Conservation (phyloP, 2,329 filamentous ascomycete species). For the Colletotrichum musicola region DNA sequence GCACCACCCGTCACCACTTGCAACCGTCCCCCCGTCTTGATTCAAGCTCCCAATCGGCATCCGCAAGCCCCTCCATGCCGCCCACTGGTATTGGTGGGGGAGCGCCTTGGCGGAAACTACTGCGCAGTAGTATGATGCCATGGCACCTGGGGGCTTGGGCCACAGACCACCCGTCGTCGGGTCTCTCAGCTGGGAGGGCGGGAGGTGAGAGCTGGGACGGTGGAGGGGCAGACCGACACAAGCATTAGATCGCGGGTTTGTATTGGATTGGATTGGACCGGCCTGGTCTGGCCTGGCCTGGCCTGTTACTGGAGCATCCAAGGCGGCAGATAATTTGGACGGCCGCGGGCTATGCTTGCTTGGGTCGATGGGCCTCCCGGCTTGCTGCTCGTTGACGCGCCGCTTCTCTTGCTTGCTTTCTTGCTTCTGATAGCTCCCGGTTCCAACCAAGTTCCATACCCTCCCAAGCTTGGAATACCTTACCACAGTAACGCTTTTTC, state of each 20-base stretch:
- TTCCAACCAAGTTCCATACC: constrained; percentile 19
- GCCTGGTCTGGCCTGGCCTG: background rate
- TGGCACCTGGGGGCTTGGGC: constrained; percentile 35
- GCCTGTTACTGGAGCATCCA: constrained; percentile 13
- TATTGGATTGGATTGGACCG: constrained; percentile 22
- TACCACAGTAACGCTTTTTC: constrained; percentile 31
- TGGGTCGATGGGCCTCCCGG: constrained; percentile 23
- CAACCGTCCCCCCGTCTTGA: constrained; percentile 27
- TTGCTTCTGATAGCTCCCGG: constrained; percentile 37
- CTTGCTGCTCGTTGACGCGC: constrained; percentile 2
- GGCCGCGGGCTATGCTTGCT: constrained; percentile 12
- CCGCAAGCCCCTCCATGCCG: constrained; percentile 33
- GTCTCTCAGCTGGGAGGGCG: constrained; percentile 8
- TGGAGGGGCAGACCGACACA: constrained; percentile 26
- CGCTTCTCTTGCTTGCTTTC: constrained; percentile 4
- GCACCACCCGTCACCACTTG: constrained; percentile 1
- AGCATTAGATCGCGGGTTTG: constrained; percentile 30
- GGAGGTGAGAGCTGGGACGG: constrained; percentile 20
- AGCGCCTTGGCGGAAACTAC: constrained; percentile 36
- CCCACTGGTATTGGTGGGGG: constrained; percentile 36
- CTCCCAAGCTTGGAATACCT: constrained; percentile 31
- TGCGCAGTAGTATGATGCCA: constrained; percentile 39
- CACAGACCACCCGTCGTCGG: constrained; percentile 26
- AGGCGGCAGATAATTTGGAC: background rate
- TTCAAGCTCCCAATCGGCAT: constrained; percentile 38